Conservation (phyloP, 225 moss, liverwort and hornwort genomes). For the Polytrichum formosum region DNA sequence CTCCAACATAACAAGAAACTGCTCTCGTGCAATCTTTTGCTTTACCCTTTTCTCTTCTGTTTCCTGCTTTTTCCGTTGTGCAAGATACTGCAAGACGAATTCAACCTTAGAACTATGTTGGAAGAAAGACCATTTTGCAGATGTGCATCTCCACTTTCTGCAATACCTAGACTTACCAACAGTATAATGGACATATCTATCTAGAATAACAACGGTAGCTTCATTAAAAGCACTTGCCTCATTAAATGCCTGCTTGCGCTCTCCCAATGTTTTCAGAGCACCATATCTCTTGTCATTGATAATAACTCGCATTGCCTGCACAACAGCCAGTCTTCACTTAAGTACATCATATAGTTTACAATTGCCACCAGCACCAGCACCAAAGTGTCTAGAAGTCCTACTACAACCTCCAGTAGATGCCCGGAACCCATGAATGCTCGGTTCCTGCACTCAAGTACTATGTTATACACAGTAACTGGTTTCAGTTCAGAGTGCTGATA, state of each 20-base stretch:
- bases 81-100: slow-evolving; percentile 61
- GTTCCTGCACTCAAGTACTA: too few species aligned
- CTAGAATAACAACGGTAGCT: too few species aligned
- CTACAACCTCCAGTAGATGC: too few species aligned
- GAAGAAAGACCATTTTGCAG: too few species aligned
- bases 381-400: too few species aligned
- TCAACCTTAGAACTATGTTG: too few species aligned
- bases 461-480: too few species aligned
- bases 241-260: slow-evolving; percentile 95
- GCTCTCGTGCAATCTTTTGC: slow-evolving; percentile 91
- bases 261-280: slow-evolving; percentile 89
- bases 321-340: not conserved
- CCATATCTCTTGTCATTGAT: slow-evolving; percentile 98
- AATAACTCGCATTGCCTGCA: slow-evolving; percentile 95
- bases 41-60: slow-evolving; percentile 94
- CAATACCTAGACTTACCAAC: not conserved
- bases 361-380: too few species aligned
- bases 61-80: slow-evolving; percentile 91
- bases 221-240: slow-evolving; percentile 46
- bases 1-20: slow-evolving; percentile 91
- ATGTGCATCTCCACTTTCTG: too few species aligned
- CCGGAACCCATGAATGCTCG: too few species aligned
- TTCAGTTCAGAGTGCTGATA: too few species aligned
- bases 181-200: not conserved
- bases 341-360: not conserved